Conservation (phyloP, 1,284 basidiomycete species). For the Xanthoconium separans region DNA sequence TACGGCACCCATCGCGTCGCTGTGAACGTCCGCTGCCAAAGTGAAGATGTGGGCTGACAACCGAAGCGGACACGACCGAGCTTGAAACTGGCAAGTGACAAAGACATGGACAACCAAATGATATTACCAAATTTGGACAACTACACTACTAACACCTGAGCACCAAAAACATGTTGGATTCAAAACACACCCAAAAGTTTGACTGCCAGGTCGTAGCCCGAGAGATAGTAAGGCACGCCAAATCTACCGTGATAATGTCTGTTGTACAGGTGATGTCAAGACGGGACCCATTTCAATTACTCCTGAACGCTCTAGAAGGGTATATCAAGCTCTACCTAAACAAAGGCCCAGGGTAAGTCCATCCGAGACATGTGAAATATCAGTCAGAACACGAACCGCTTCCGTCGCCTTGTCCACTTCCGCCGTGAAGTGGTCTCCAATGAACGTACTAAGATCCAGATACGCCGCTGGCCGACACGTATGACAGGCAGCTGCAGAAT, state of each 20-base stretch:
- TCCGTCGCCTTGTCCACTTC: slow-evolving; percentile 33
- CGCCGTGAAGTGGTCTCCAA: slow-evolving; percentile 29
- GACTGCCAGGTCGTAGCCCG: too few species aligned
- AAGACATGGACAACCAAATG: too few species aligned
- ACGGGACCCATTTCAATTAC: background rate
- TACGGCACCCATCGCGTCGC: slow-evolving; percentile 12
- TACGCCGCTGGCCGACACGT: slow-evolving; percentile 32
- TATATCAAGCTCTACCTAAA: slow-evolving; percentile 34
- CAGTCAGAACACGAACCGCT: slow-evolving; percentile 20
- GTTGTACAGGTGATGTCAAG: too few species aligned
- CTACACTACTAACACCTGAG: too few species aligned
- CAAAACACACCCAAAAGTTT: too few species aligned
- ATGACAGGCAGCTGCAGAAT: slow-evolving; percentile 24
- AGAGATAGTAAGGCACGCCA: too few species aligned
- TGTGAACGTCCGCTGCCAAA: slow-evolving; percentile 12
- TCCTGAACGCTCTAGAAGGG: slow-evolving; percentile 20
- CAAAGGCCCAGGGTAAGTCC: slow-evolving; percentile 4
- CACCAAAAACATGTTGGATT: too few species aligned
- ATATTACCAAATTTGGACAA: too few species aligned
- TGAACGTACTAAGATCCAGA: slow-evolving; percentile 31
- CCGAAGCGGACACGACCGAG: background rate
- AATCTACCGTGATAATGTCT: too few species aligned
- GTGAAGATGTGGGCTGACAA: background rate
- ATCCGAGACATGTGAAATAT: slow-evolving; percentile 7
- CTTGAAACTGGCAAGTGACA: background rate